Percentiles rank a stretch among this genome's conserved stretches.
Conservation (phyloP, 2,329 filamentous ascomycete genomes). For the Stenocarpella maydis region DNA sequence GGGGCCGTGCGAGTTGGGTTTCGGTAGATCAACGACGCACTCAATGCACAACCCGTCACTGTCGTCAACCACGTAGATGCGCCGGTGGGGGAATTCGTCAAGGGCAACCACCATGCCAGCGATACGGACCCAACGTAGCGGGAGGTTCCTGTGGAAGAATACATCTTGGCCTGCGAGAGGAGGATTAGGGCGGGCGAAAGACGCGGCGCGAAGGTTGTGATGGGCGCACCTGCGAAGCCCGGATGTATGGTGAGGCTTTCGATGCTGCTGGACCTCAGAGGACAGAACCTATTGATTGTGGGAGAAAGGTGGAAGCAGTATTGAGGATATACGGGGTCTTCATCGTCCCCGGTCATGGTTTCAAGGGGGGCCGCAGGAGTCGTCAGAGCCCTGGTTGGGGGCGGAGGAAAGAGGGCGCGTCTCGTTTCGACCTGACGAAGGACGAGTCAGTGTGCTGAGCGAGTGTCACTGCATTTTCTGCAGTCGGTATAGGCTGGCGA, state of each 20-base stretch:
- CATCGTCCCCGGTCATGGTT: slow-evolving; percentile 23
- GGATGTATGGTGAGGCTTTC: slow-evolving; percentile 54
- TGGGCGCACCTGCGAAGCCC: slow-evolving; percentile 60
- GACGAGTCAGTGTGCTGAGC: slow-evolving; percentile 7
- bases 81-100: slow-evolving; percentile 57
- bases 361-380: slow-evolving; percentile 17
- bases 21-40: slow-evolving; percentile 45
- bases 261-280: slow-evolving; percentile 61
- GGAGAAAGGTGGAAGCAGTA: slow-evolving; percentile 71
- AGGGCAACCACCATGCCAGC: slow-evolving; percentile 74
- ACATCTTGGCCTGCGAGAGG: slow-evolving; percentile 57
- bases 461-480: background rate
- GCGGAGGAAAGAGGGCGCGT: slow-evolving; percentile 2
- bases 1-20: slow-evolving; percentile 30
- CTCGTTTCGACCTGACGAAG: slow-evolving; percentile 17
- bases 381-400: slow-evolving; percentile 1
- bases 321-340: slow-evolving; percentile 60
- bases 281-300: slow-evolving; percentile 67
- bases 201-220: background rate
- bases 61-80: slow-evolving; percentile 69
- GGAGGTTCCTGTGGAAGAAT: slow-evolving; percentile 76
- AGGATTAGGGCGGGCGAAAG: slow-evolving; percentile 11
- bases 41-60: slow-evolving; percentile 69
- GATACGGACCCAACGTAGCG: slow-evolving; percentile 78
- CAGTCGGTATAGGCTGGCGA: background rate